These are phyloP conservation scores for Zasmidium citrigriseum DNA, from an alignment of 2,329 filamentous ascomycete species.

Conservation along the genomic window DNA sequence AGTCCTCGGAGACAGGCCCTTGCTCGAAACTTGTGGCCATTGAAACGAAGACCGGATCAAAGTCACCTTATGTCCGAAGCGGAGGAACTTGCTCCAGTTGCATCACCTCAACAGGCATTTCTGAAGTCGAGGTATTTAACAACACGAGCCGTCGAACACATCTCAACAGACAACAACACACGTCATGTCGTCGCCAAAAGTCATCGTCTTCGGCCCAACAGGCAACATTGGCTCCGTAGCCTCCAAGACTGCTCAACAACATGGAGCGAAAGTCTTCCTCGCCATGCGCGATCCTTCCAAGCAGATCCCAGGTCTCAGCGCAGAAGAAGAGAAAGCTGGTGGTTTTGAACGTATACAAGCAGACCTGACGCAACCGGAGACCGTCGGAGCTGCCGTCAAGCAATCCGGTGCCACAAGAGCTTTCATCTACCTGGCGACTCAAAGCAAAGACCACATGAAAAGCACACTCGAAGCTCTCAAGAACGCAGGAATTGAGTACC, in stretches of 20 bases:
- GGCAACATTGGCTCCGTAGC: slow-evolving; percentile 47
- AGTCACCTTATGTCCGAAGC: no score
- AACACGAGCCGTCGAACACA: no score
- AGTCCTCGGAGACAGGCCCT: no score
- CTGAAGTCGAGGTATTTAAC: no score
- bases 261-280: slow-evolving; percentile 48
- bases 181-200: slow-evolving; percentile 8
- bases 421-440: slow-evolving; percentile 49
- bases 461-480: slow-evolving; percentile 46
- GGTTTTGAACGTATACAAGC: slow-evolving; percentile 44
- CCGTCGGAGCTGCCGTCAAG: slow-evolving; percentile 43
- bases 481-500: slow-evolving; percentile 45
- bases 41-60: no score
- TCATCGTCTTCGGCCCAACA: slow-evolving; percentile 55
- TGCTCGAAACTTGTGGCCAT: no score
- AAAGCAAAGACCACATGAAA: slow-evolving; percentile 42
- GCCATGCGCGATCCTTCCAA: slow-evolving; percentile 52
- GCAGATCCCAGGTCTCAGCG: slow-evolving; percentile 39
- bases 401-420: slow-evolving; percentile 47
- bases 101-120: no score
- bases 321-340: slow-evolving; percentile 32
- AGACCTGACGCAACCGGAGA: slow-evolving; percentile 47
- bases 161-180: neutral
- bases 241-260: slow-evolving; percentile 42
- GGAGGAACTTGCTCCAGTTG: no score